These are phyloP conservation scores for Plasmodium fragile DNA, from an alignment of 169 alveolate species.

Conservation along the genomic window DNA sequence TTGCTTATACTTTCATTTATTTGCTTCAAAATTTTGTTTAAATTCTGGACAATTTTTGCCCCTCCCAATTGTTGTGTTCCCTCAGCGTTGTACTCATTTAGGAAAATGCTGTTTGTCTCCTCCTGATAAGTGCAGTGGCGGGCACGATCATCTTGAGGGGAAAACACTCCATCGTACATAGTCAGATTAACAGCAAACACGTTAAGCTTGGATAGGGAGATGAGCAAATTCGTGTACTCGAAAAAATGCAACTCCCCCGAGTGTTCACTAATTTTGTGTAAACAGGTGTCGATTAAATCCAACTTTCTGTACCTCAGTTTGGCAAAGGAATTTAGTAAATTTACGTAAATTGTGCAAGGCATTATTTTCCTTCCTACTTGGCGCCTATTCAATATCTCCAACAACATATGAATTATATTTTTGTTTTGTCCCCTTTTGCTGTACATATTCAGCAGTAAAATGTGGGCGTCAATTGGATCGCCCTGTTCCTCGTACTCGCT, in stretches of 20 bases:
- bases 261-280: constrained; percentile 32
- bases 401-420: constrained; percentile 8
- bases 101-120: constrained; percentile 8
- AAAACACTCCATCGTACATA: constrained; percentile 8
- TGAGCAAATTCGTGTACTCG: constrained; percentile 48
- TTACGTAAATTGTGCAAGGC: constrained; percentile 20
- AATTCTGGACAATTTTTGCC: neutral
- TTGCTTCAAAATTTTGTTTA: constrained; percentile 20
- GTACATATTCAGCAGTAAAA: constrained; percentile 36
- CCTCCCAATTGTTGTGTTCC: neutral
- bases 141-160: neutral
- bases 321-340: constrained; percentile 61
- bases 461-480: neutral
- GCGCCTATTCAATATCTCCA: constrained; percentile 23
- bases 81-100: constrained; percentile 22
- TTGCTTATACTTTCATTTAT: constrained; percentile 17
- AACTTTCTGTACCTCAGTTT: constrained; percentile 58
- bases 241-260: constrained; percentile 23
- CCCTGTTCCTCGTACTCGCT: neutral
- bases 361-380: constrained; percentile 2
- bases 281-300: constrained; percentile 13
- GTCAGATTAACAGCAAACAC: constrained; percentile 21
- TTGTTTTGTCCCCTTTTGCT: constrained; percentile 57
- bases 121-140: neutral
- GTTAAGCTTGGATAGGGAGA: constrained; percentile 56